phyloP scores from a whole-genome alignment of 768 basidiomycete species.

The Pleurotus eryngii region DNA sequence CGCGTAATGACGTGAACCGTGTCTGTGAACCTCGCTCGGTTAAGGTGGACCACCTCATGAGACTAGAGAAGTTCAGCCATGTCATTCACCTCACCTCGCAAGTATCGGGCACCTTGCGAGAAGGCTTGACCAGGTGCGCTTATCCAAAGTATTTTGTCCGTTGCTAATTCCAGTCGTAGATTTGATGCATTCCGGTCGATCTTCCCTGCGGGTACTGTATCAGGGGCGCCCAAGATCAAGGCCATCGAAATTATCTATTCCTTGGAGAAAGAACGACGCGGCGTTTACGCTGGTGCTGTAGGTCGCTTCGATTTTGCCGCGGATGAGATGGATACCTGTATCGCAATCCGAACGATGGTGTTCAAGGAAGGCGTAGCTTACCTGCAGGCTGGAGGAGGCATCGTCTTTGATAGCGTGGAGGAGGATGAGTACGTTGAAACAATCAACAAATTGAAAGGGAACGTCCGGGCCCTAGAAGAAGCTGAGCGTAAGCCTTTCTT shows the following conservation, averaged over 20 bases:
- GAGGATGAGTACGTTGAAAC: conserved; percentile 98
- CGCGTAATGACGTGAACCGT: conserved; percentile 96
- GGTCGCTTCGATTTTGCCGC: conserved; percentile 96
- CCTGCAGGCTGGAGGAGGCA: conserved; percentile 94
- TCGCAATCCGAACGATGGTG: conserved; percentile 96
- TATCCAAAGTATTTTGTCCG: not conserved
- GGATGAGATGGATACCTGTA: conserved; percentile 97
- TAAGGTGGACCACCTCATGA: conserved; percentile 94
- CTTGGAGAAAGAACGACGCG: conserved; percentile 85
- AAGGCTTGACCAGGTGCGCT: conserved; percentile 75
- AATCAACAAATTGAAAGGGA: conserved; percentile 89
- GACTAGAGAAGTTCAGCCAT: conserved; percentile 92
- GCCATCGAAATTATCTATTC: conserved; percentile 90
- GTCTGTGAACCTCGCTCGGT: conserved; percentile 95
- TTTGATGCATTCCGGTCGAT: conserved; percentile 99
- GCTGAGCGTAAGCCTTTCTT: conserved; percentile 73
- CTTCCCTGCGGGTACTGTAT: conserved; percentile 98
- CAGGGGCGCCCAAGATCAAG: conserved; percentile 98
- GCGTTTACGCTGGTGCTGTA: conserved; percentile 95
- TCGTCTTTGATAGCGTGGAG: conserved; percentile 95
- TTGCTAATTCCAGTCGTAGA: conserved; percentile 33
- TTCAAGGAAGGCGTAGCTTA: conserved; percentile 93
- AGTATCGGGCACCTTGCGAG: conserved; percentile 82
- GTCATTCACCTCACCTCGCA: conserved; percentile 97
- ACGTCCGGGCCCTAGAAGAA: conserved; percentile 77